These are phyloP conservation scores for Salix exigua DNA, from an alignment of 345 rosid genomes.

Conservation along the genomic window DNA sequence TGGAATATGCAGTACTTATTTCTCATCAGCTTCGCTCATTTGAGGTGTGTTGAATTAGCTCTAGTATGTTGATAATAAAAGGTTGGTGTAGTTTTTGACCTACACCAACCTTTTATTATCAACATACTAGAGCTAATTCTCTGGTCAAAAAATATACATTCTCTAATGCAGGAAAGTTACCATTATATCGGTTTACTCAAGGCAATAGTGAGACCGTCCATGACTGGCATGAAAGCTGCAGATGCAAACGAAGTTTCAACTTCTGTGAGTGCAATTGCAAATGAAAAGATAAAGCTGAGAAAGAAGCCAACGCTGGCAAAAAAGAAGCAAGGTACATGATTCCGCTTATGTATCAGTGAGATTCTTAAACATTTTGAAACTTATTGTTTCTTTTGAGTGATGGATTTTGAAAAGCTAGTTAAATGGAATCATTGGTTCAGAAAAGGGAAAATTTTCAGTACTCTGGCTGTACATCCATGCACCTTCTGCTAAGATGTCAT, in stretches of 20 bases:
- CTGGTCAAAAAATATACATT: not conserved
- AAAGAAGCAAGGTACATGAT: too few relatives aligned
- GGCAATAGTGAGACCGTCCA: slow-evolving; percentile 75
- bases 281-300: too few relatives aligned
- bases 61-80: not conserved
- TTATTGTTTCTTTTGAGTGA: not conserved
- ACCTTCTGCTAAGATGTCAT: not conserved
- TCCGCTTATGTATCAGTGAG: too few relatives aligned
- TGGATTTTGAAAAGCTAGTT: not conserved
- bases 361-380: not conserved
- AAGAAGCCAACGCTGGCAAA: too few relatives aligned
- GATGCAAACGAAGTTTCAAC: slow-evolving; percentile 30
- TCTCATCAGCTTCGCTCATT: slow-evolving; percentile 60
- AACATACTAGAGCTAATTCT: too few relatives aligned
- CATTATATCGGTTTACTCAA: slow-evolving; percentile 69
- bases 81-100: too few relatives aligned
- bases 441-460: not conserved
- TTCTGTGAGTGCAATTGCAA: too few relatives aligned
- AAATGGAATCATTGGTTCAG: not conserved
- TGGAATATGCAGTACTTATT: slow-evolving; percentile 86
- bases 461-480: not conserved
- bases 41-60: slow-evolving; percentile 62
- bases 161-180: slow-evolving; percentile 69
- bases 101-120: too few relatives aligned
- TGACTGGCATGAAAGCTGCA: slow-evolving; percentile 69